Conservation (phyloP, 306 rosid genomes). For the Begonia fuchsioides region DNA sequence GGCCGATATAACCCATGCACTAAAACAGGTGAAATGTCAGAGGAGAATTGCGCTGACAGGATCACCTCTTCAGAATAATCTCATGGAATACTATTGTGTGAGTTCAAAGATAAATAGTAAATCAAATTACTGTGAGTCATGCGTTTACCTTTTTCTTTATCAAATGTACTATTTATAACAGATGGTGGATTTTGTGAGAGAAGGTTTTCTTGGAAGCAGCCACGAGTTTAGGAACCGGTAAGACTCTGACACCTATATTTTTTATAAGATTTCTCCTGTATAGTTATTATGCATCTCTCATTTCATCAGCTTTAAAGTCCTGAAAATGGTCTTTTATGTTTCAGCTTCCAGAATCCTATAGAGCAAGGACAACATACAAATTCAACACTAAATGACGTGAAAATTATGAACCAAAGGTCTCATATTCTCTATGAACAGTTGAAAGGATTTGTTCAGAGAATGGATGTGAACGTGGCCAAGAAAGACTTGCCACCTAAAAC, state of each 20-base stretch:
- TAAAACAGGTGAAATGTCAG: constrained; percentile 93
- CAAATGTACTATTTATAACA: constrained; percentile 21
- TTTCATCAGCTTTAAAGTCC: background rate
- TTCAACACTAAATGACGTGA: constrained; percentile 77
- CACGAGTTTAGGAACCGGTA: constrained; percentile 97
- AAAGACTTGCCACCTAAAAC: constrained; percentile 97
- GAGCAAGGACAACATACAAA: constrained; percentile 98
- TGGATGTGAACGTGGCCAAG: constrained; percentile 94
- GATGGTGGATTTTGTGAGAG: constrained; percentile 99
- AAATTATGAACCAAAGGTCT: constrained; percentile 97
- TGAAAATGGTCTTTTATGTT: constrained; percentile 7
- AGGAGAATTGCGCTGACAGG: constrained; percentile 96
- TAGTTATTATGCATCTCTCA: background rate
- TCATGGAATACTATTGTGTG: constrained; percentile 98
- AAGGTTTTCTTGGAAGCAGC: constrained; percentile 98
- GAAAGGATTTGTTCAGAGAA: constrained; percentile 94
- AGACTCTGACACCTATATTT: constrained; percentile 21
- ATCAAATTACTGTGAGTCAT: background rate
- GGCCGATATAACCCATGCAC: constrained; percentile 84
- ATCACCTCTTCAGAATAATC: constrained; percentile 96
- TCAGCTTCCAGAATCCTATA: constrained; percentile 96
- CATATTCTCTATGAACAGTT: constrained; percentile 81
- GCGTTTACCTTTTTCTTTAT: constrained; percentile 6
- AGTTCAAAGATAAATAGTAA: constrained; percentile 17
- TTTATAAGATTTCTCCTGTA: background rate